A percentile compares a stretch with the other conserved stretches of the same genome.
These are phyloP conservation scores for Condylostoma magnum DNA, from an alignment of 169 alveolate species.

Conservation along the genomic window DNA sequence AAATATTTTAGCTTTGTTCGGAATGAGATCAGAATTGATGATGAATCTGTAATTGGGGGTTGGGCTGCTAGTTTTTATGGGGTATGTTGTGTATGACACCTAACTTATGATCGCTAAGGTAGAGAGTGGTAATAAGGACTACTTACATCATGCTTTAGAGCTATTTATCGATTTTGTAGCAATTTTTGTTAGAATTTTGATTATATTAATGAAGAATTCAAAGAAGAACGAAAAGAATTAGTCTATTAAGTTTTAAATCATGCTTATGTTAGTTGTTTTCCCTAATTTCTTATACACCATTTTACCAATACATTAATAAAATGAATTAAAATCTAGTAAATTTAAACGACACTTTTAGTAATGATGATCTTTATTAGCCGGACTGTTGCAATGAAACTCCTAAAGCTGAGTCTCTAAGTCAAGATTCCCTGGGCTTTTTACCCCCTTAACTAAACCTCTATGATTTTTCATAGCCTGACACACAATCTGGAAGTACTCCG, in stretches of 20 bases:
- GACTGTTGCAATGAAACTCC: too few species aligned
- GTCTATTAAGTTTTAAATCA: neutral
- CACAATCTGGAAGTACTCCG: too few species aligned
- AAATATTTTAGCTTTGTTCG: neutral
- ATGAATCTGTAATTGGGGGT: slow-evolving; percentile 17
- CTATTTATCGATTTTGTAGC: slow-evolving; percentile 25
- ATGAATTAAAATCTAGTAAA: too few species aligned
- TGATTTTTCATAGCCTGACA: too few species aligned
- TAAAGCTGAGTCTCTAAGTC: too few species aligned
- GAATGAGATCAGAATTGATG: neutral
- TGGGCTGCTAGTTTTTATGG: slow-evolving; percentile 18
- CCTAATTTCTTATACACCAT: too few species aligned
- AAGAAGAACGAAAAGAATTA: slow-evolving; percentile 6
- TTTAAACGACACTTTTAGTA: too few species aligned
- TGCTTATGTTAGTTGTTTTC: too few species aligned
- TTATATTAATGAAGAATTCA: neutral
- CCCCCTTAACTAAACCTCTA: too few species aligned
- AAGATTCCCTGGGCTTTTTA: too few species aligned
- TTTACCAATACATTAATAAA: too few species aligned
- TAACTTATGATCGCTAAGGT: slow-evolving; percentile 19
- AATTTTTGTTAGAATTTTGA: slow-evolving; percentile 26
- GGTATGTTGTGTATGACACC: slow-evolving; percentile 30
- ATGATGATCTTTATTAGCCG: too few species aligned
- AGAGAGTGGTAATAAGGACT: slow-evolving; percentile 25
- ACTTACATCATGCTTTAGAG: slow-evolving; percentile 1